phyloP scores from a whole-genome alignment of 768 basidiomycete genomes.

The Hortiboletus campestris region DNA sequence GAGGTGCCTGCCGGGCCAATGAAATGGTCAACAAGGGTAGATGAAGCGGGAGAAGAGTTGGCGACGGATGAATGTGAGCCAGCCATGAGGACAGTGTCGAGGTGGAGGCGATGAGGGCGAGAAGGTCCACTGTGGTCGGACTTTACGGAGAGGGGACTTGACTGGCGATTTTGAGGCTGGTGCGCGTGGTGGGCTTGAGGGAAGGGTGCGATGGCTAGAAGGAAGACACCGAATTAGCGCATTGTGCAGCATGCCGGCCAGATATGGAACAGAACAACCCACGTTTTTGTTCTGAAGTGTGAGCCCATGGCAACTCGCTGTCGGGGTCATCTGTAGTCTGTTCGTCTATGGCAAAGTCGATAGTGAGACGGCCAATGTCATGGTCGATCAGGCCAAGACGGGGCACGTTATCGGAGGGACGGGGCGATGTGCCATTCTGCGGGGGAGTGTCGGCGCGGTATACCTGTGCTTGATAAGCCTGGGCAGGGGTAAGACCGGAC shows the following conservation, averaged over 20 bases:
- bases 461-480: conserved; percentile 79
- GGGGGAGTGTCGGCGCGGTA: conserved; percentile 46
- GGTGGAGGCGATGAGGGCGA: conserved; percentile 53
- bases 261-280: conserved; percentile 33
- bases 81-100: conserved; percentile 51
- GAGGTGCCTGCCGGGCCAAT: conserved; percentile 24
- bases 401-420: conserved; percentile 33
- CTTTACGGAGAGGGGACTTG: conserved; percentile 39
- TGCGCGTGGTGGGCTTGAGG: conserved; percentile 24
- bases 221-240: conserved; percentile 22
- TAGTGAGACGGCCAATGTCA: conserved; percentile 54
- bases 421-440: conserved; percentile 30
- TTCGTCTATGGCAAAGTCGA: conserved; percentile 47
- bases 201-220: conserved; percentile 26
- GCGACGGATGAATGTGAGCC: conserved; percentile 40
- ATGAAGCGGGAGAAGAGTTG: conserved; percentile 46
- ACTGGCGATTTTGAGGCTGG: conserved; percentile 29
- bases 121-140: conserved; percentile 38
- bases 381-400: conserved; percentile 47
- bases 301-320: conserved; percentile 61
- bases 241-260: conserved; percentile 26
- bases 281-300: conserved; percentile 41
- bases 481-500: conserved; percentile 68
- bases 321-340: conserved; percentile 40
- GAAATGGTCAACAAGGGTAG: conserved; percentile 37